These are phyloP conservation scores for Pseudozyma hubeiensis DNA, from an alignment of 1,284 basidiomycete species.

Conservation along the genomic window DNA sequence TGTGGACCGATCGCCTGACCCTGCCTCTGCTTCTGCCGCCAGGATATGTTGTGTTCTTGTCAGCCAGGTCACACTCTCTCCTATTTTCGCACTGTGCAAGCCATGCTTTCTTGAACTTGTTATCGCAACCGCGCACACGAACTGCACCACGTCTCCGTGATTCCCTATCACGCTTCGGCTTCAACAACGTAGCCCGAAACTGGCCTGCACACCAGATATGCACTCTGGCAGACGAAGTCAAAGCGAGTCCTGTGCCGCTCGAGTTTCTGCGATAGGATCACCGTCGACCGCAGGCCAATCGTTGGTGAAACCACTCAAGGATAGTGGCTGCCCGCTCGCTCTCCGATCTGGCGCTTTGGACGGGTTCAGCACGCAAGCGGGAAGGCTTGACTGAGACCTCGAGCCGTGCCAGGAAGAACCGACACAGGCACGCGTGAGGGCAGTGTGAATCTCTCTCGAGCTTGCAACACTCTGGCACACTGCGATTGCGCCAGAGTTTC, in stretches of 20 bases:
- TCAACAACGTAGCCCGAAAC: neutral
- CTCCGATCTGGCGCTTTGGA: conserved; percentile 6
- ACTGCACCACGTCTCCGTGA: conserved; percentile 2
- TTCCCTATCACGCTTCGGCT: conserved; percentile 6
- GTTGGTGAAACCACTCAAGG: no score
- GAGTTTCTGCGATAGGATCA: neutral
- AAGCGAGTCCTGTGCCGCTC: neutral
- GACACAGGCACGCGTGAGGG: neutral
- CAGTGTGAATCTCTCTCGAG: neutral
- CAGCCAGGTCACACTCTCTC: no score
- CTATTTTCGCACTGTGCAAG: no score
- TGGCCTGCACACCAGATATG: neutral
- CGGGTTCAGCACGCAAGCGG: conserved; percentile 2
- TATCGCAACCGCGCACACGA: conserved; percentile 4
- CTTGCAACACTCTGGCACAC: no score
- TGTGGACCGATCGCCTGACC: conserved; percentile 1
- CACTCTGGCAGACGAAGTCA: neutral
- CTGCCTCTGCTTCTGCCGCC: neutral
- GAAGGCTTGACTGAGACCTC: neutral
- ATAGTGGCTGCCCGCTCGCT: neutral
- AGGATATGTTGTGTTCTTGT: no score
- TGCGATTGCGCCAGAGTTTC: no score
- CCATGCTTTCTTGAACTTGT: neutral
- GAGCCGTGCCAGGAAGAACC: neutral
- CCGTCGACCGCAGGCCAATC: neutral